Evolutionary conservation across 2,329 filamentous ascomycete species (phyloP), one percentile per base, ranked within the genome.

Genomic region (Dactylellina leptospora): DNA sequence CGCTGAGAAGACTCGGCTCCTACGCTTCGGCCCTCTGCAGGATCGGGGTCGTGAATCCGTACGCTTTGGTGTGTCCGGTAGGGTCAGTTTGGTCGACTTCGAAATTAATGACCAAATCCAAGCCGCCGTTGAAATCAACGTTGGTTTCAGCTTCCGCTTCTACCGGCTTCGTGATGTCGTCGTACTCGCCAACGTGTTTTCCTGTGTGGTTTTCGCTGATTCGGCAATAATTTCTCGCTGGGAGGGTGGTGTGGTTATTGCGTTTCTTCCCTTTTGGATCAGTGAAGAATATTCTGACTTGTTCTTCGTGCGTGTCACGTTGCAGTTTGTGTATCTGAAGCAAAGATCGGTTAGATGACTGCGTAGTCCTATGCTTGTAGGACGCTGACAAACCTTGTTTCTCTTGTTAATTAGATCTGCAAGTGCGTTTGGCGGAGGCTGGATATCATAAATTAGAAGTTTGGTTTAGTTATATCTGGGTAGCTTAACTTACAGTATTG

Each of bases 201-300:
- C 66, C 53, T 11, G 93, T 92, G 8, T 86, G 83, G 81, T 96
- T 97, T 78, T 90, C 85, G 58, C 90, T 86, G 76, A 99, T 96
- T 1, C 92, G 91, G 79, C 93, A 97, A 91, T 93, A 99, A 79
- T 99, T 99, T 28, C 95, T 86, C 69, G 95, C 89, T 18, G 93
- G 93, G 8, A 97, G 83, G 1, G 62, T 38, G 28, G 74, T 62
- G 62, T 92, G 96, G 79, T 99, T 99, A 80, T 96, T 97, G 73
- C 95, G 86, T 18, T 88, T 84, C 79, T 92, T 96, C 40, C 91
- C 91, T 77, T 97, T 92, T 1, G 97, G 91, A 75, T 96, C 95
- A 64, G 92, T 87, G 1, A 85, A 86, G 79, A 99, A 99, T 73
- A 99, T 87, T 0, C 93, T 92, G 44, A 97, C 95, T 91, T 99